Conservation (phyloP, 1,284 basidiomycete genomes). For the Laetiporus sulphureus region DNA sequence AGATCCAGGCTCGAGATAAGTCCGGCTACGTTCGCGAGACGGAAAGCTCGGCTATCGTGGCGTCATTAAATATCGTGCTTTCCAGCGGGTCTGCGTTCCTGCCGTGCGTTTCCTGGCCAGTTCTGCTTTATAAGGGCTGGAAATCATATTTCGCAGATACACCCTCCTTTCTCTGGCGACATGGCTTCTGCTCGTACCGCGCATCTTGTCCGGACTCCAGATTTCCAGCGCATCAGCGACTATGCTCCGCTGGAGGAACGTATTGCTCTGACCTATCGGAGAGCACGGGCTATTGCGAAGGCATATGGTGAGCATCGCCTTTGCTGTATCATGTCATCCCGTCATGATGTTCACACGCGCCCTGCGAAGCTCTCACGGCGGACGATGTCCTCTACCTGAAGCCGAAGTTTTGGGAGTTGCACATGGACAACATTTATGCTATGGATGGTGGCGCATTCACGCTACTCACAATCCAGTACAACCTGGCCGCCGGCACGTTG, state of each 20-base stretch:
- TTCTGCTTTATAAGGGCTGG: too few relatives aligned
- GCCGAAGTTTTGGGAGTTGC: slow-evolving; percentile 28
- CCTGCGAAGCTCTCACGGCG: slow-evolving; percentile 9
- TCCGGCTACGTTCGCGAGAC: too few relatives aligned
- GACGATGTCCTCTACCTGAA: slow-evolving; percentile 22
- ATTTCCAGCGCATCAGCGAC: slow-evolving; percentile 4
- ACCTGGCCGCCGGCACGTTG: slow-evolving; percentile 31
- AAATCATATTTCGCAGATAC: too few relatives aligned
- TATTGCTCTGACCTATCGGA: slow-evolving; percentile 4
- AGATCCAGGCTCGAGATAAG: too few relatives aligned
- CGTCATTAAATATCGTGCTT: too few relatives aligned
- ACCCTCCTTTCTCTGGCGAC: too few relatives aligned
- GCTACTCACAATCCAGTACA: slow-evolving; percentile 32
- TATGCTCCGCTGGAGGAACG: slow-evolving; percentile 5
- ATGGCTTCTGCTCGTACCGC: background rate
- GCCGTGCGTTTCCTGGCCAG: too few relatives aligned
- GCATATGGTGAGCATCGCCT: slow-evolving; percentile 6
- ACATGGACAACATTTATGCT: slow-evolving; percentile 23
- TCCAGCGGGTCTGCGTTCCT: too few relatives aligned
- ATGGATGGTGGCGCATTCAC: slow-evolving; percentile 28
- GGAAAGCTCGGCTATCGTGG: too few relatives aligned
- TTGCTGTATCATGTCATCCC: too few relatives aligned
- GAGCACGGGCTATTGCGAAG: slow-evolving; percentile 9
- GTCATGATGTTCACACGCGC: background rate
- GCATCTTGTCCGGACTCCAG: slow-evolving; percentile 1